phyloP scores from a whole-genome alignment of 331 rosid species.

The Acacia pycnantha region DNA sequence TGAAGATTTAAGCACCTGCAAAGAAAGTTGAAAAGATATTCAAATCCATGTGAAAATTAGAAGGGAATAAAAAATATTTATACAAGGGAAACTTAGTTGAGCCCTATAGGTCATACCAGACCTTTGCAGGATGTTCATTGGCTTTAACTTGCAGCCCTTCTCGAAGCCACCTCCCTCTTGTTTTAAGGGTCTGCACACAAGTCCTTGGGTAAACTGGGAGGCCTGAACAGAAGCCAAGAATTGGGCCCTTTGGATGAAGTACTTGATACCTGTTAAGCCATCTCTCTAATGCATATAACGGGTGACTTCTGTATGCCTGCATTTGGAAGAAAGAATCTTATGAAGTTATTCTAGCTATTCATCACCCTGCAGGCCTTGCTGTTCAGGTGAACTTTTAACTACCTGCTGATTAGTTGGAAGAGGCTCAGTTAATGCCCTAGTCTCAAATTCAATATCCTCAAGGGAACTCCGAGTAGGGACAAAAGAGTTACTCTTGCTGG shows the following conservation, averaged over 20 bases:
- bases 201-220: constrained; percentile 82
- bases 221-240: constrained; percentile 88
- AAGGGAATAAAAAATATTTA: not conserved
- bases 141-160: constrained; percentile 90
- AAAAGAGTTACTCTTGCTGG: constrained; percentile 30
- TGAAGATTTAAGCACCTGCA: constrained; percentile 65
- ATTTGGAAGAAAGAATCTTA: constrained; percentile 27
- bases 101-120: constrained; percentile 35
- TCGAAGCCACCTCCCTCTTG: constrained; percentile 83
- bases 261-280: constrained; percentile 88
- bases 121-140: constrained; percentile 78
- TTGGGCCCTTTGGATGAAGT: constrained; percentile 89
- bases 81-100: constrained; percentile 23
- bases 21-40: constrained; percentile 7
- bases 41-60: constrained; percentile 4
- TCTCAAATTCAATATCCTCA: constrained; percentile 94
- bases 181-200: constrained; percentile 80
- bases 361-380: constrained; percentile 17
- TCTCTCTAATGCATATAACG: constrained; percentile 78
- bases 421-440: constrained; percentile 96
- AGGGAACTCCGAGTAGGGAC: constrained; percentile 61
- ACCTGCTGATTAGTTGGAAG: constrained; percentile 98
- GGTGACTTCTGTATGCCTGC: constrained; percentile 89
- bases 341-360: constrained; percentile 3
- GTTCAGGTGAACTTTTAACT: constrained; percentile 26